A percentile compares a stretch with the other conserved stretches of the same genome.
These are phyloP conservation scores for Didymella keratinophila DNA, from an alignment of 2,329 filamentous ascomycete genomes.

Conservation along the genomic window DNA sequence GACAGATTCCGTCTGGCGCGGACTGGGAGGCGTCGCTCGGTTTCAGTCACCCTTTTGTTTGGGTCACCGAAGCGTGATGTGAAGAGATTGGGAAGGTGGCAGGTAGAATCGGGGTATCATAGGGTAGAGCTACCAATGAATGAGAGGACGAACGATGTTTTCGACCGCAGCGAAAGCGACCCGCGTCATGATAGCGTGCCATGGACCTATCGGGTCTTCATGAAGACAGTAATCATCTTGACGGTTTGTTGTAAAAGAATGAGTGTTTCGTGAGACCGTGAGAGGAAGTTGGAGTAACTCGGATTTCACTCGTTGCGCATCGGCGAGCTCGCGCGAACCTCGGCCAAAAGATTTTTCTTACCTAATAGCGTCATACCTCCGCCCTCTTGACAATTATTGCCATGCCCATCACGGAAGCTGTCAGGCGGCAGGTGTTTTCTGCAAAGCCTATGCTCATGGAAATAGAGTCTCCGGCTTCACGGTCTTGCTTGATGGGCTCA, in stretches of 20 bases:
- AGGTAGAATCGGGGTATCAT: background rate
- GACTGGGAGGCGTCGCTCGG: background rate
- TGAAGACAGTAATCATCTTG: background rate
- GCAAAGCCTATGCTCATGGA: background rate
- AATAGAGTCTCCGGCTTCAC: background rate
- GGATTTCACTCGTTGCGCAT: conserved; percentile 12
- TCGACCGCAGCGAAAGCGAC: background rate
- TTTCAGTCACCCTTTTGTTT: background rate
- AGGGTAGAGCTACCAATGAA: background rate
- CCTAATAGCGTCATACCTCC: conserved; percentile 30
- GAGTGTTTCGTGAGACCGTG: background rate
- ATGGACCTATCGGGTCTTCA: background rate
- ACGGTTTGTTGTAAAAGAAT: background rate
- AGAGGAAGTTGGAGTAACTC: background rate
- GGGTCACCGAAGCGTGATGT: background rate
- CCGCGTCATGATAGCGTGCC: background rate
- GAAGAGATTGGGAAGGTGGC: background rate
- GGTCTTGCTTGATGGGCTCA: background rate
- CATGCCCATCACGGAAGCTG: background rate
- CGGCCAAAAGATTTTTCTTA: conserved; percentile 23
- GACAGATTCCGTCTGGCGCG: too few species aligned
- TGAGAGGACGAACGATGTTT: background rate
- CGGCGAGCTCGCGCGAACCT: conserved; percentile 16
- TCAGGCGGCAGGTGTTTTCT: background rate
- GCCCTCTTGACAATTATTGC: conserved; percentile 21